Conservation (phyloP, 2,329 filamentous ascomycete species). For the Xylaria sp. region DNA sequence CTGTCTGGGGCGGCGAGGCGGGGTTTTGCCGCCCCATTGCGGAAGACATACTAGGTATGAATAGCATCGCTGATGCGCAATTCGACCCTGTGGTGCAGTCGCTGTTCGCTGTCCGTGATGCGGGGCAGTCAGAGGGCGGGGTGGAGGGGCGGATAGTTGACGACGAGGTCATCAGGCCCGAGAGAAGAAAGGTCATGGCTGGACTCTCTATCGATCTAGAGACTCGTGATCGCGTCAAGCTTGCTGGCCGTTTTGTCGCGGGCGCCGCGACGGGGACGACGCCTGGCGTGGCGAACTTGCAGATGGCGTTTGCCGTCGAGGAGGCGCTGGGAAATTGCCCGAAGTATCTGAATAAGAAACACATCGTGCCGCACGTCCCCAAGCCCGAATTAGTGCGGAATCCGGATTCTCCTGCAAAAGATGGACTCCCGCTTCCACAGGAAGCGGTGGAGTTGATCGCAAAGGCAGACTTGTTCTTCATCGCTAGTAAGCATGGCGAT, state of each 20-base stretch:
- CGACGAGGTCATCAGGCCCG: slow-evolving; percentile 47
- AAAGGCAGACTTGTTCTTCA: slow-evolving; percentile 79
- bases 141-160: slow-evolving; percentile 37
- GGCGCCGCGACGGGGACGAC: slow-evolving; percentile 59
- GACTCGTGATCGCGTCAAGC: slow-evolving; percentile 76
- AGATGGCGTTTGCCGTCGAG: slow-evolving; percentile 74
- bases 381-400: slow-evolving; percentile 56
- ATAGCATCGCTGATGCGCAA: slow-evolving; percentile 66
- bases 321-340: slow-evolving; percentile 85
- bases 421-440: slow-evolving; percentile 56
- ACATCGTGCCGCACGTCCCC: slow-evolving; percentile 65
- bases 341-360: slow-evolving; percentile 84
- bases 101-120: slow-evolving; percentile 58
- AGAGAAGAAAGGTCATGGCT: slow-evolving; percentile 56
- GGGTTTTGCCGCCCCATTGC: slow-evolving; percentile 74
- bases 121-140: slow-evolving; percentile 3
- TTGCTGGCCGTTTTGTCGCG: slow-evolving; percentile 75
- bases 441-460: slow-evolving; percentile 68
- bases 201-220: slow-evolving; percentile 71
- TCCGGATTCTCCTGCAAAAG: background rate
- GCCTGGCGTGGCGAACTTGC: slow-evolving; percentile 50
- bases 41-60: slow-evolving; percentile 70
- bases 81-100: slow-evolving; percentile 77
- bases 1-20: slow-evolving; percentile 77
- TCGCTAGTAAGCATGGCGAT: slow-evolving; percentile 72